A percentile compares a stretch with the other conserved stretches of the same genome.
phyloP scores from a whole-genome alignment of 225 moss, liverwort and hornwort genomes.

The Physcomitrium patens region DNA sequence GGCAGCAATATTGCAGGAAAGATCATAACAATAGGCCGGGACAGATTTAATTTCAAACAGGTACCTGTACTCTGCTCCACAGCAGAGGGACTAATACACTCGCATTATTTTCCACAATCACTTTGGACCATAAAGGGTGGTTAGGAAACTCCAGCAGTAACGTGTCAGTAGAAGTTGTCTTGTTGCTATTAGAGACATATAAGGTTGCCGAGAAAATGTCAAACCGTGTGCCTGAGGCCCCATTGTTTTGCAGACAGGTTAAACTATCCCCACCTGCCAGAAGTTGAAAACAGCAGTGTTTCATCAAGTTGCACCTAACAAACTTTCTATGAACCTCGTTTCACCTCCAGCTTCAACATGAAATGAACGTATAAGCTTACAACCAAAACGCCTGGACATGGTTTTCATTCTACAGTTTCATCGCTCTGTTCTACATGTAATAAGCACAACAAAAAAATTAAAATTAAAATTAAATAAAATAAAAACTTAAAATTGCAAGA shows the following conservation, averaged over 20 bases:
- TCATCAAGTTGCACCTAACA: not conserved
- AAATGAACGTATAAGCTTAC: too few relatives aligned
- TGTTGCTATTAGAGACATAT: constrained; percentile 78
- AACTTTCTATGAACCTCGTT: too few relatives aligned
- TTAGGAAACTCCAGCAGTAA: constrained; percentile 87
- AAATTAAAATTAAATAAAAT: too few relatives aligned
- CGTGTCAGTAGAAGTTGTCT: constrained; percentile 83
- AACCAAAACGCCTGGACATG: too few relatives aligned
- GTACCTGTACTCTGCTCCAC: constrained; percentile 98
- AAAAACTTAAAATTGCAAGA: not conserved
- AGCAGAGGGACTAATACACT: constrained; percentile 84
- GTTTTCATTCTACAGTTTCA: not conserved
- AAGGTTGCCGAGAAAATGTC: constrained; percentile 78
- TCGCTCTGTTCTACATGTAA: not conserved
- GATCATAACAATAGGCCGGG: not conserved
- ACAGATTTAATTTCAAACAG: not conserved
- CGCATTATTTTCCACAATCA: constrained; percentile 79
- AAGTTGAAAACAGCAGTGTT: not conserved
- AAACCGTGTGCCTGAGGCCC: constrained; percentile 88
- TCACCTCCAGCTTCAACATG: too few relatives aligned
- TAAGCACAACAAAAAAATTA: constrained; percentile 5
- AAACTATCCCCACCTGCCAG: constrained; percentile 82
- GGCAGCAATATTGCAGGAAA: not conserved
- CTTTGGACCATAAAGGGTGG: constrained; percentile 86
- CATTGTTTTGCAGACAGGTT: constrained; percentile 73